phyloP scores from a whole-genome alignment of 345 rosid species.

The Corymbia maculata region DNA sequence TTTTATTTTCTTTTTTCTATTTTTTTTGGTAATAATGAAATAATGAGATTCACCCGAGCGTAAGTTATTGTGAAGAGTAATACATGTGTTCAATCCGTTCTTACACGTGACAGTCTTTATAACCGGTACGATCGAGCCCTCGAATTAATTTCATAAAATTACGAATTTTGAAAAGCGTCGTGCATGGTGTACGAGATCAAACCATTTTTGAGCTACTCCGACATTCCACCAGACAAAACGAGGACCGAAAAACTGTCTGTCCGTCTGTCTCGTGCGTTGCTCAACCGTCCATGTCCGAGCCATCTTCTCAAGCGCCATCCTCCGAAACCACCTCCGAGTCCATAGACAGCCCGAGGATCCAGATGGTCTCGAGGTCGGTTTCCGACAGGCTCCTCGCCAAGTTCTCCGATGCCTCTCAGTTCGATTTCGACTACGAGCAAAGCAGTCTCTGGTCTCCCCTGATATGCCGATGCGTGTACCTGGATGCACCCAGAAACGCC shows the following conservation, averaged over 20 bases:
- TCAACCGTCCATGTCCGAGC: background rate
- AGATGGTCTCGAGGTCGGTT: conserved; percentile 13
- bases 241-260: too few species aligned
- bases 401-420: conserved; percentile 13
- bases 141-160: background rate
- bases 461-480: conserved; percentile 1
- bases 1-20: too few species aligned
- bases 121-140: background rate
- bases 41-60: background rate
- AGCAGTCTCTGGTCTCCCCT: conserved; percentile 26
- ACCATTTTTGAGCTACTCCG: too few species aligned
- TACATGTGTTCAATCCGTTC: too few species aligned
- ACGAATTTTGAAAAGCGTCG: background rate
- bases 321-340: background rate
- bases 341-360: background rate
- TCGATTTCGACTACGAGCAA: conserved; percentile 17
- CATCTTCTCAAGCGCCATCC: background rate
- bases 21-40: background rate
- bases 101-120: background rate
- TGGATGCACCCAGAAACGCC: conserved; percentile 5
- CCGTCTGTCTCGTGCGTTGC: background rate
- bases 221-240: background rate
- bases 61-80: too few species aligned
- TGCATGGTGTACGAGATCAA: background rate
- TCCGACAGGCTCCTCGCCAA: conserved; percentile 20